Percentiles rank a stretch among this genome's conserved stretches.
These are phyloP conservation scores for Eryngium alpinum DNA, from an alignment of 140 eudicot species.

Conservation along the genomic window DNA sequence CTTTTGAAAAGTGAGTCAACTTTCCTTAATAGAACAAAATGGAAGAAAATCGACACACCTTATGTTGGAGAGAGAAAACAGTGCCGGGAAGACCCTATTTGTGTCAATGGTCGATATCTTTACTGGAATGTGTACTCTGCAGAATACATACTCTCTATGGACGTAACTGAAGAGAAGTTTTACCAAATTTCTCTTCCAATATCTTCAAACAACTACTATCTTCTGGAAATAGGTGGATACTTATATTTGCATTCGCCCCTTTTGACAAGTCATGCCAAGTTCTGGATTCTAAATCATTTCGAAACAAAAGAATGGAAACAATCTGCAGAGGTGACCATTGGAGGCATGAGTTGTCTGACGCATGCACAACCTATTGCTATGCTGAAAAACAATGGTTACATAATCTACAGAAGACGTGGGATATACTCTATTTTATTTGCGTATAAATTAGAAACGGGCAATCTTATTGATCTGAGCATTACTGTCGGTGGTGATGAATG, in stretches of 20 bases:
- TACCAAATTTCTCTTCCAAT: neutral
- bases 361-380: neutral
- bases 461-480: neutral
- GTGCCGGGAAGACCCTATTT: slow-evolving; percentile 13
- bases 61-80: neutral
- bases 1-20: slow-evolving; percentile 9
- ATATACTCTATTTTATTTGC: neutral
- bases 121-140: neutral
- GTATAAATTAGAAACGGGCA: neutral
- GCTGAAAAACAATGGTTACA: neutral
- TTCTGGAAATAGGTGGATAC: neutral
- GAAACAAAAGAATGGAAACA: slow-evolving; percentile 4
- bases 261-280: neutral
- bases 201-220: neutral
- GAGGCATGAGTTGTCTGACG: neutral
- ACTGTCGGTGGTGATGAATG: neutral
- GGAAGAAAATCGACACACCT: slow-evolving; percentile 6
- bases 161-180: slow-evolving; percentile 12
- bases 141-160: slow-evolving; percentile 4
- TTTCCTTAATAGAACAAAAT: neutral
- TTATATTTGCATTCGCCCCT: neutral
- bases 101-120: slow-evolving; percentile 1
- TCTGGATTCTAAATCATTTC: slow-evolving; percentile 16
- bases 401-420: neutral
- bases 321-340: neutral